These are phyloP conservation scores for Xylaria sp. DNA, from an alignment of 2,329 filamentous ascomycete species.

Conservation along the genomic window DNA sequence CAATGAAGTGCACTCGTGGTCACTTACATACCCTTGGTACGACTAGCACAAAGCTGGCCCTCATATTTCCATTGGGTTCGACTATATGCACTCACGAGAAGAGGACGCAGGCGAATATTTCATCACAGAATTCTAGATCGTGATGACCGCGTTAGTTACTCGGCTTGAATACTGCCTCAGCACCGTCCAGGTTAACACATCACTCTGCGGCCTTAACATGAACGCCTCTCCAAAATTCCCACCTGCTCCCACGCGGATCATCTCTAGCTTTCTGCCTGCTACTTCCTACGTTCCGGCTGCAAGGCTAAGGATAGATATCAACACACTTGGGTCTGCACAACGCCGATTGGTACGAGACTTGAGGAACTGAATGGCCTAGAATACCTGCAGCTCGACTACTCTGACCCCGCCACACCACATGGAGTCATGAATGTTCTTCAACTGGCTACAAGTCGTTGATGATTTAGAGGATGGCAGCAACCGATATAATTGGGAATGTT, in stretches of 20 bases:
- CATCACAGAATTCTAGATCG: background rate
- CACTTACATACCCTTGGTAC: conserved; percentile 1
- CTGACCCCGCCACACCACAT: too few species aligned
- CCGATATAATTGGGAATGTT: background rate
- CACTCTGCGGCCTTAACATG: background rate
- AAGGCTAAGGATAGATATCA: too few species aligned
- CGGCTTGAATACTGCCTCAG: background rate
- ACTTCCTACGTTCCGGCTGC: background rate
- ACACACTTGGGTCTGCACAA: background rate
- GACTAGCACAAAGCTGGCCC: conserved; percentile 2
- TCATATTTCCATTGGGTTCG: conserved; percentile 2
- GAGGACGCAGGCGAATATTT: background rate
- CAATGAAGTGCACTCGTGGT: background rate
- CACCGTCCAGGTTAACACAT: background rate
- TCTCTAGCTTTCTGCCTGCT: background rate
- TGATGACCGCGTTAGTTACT: background rate
- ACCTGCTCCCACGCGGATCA: too few species aligned
- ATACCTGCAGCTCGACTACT: background rate
- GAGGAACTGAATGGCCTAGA: background rate
- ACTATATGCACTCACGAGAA: background rate
- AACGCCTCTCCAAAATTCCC: background rate
- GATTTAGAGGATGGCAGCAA: background rate
- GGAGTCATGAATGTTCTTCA: too few species aligned
- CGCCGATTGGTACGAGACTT: background rate
- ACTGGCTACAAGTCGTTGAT: background rate